These are phyloP conservation scores for Colletotrichum sublineola DNA, from an alignment of 2,329 filamentous ascomycete species.

Conservation along the genomic window DNA sequence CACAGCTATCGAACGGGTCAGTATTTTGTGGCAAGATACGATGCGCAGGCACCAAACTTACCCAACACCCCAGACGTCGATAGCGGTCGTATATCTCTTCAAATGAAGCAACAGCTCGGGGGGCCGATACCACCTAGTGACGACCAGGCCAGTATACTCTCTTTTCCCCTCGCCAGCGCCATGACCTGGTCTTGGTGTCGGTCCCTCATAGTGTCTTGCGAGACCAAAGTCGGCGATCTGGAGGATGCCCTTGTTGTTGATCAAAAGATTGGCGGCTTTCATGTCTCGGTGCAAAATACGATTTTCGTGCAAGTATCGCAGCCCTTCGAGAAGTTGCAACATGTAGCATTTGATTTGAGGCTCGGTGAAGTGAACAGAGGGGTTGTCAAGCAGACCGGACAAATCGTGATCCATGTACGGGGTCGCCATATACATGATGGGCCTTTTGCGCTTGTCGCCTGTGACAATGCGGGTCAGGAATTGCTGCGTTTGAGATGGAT, in stretches of 20 bases:
- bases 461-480: slow-evolving; percentile 46
- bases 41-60: slow-evolving; percentile 59
- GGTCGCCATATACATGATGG: slow-evolving; percentile 98
- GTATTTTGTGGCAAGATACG: slow-evolving; percentile 27
- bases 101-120: slow-evolving; percentile 92
- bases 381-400: slow-evolving; percentile 96
- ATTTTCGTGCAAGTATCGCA: slow-evolving; percentile 90
- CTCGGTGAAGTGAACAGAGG: slow-evolving; percentile 86
- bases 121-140: slow-evolving; percentile 96
- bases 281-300: slow-evolving; percentile 96
- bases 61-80: slow-evolving; percentile 99
- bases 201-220: slow-evolving; percentile 91
- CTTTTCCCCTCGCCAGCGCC: slow-evolving; percentile 87
- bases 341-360: slow-evolving; percentile 98
- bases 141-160: slow-evolving; percentile 96
- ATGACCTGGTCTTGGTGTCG: slow-evolving; percentile 79
- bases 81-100: slow-evolving; percentile 93
- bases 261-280: slow-evolving; percentile 98
- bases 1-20: slow-evolving; percentile 72
- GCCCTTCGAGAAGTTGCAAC: slow-evolving; percentile 89
- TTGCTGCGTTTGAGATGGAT: slow-evolving; percentile 26
- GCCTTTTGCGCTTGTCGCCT: slow-evolving; percentile 83
- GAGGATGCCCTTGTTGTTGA: slow-evolving; percentile 92
- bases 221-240: slow-evolving; percentile 98
- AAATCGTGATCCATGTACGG: slow-evolving; percentile 99